These are phyloP conservation scores for Mycosphaerella sp. DNA, from an alignment of 2,329 filamentous ascomycete species.

Conservation along the genomic window DNA sequence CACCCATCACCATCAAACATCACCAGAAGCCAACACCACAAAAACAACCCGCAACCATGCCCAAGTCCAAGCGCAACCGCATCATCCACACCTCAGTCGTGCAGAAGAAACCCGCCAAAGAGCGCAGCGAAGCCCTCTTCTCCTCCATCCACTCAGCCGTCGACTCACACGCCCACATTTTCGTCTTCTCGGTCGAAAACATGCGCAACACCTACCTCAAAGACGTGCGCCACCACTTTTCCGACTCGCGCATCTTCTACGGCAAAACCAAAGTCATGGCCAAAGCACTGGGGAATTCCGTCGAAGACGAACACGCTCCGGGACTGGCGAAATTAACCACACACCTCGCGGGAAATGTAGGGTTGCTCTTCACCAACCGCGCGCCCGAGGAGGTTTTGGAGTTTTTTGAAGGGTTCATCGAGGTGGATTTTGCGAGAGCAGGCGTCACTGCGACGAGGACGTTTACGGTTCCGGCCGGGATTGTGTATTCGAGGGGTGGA, in stretches of 20 bases:
- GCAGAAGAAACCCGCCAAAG: slow-evolving; percentile 80
- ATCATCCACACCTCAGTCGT: slow-evolving; percentile 87
- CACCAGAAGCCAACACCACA: background rate
- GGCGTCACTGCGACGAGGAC: slow-evolving; percentile 67
- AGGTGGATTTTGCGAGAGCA: slow-evolving; percentile 86
- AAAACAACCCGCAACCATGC: slow-evolving; percentile 59
- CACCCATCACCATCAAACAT: too few relatives aligned
- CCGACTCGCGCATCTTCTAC: slow-evolving; percentile 89
- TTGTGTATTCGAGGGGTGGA: slow-evolving; percentile 71
- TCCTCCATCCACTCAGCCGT: slow-evolving; percentile 79
- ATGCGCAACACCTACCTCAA: slow-evolving; percentile 98
- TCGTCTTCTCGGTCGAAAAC: slow-evolving; percentile 91
- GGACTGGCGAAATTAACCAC: slow-evolving; percentile 65
- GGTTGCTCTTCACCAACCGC: slow-evolving; percentile 84
- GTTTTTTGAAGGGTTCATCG: slow-evolving; percentile 66
- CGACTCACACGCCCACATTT: slow-evolving; percentile 81
- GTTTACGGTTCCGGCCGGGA: slow-evolving; percentile 76
- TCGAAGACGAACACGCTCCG: slow-evolving; percentile 67
- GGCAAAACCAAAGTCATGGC: slow-evolving; percentile 99
- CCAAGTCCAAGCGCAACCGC: slow-evolving; percentile 89
- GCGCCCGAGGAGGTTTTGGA: slow-evolving; percentile 58
- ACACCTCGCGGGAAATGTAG: slow-evolving; percentile 74
- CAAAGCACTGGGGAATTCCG: slow-evolving; percentile 75
- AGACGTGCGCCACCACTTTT: slow-evolving; percentile 76
- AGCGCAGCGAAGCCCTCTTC: slow-evolving; percentile 80